Evolutionary conservation across 257 asterid species (phyloP), one percentile per base, ranked within the genome.

Genomic region (Cruciata laevipes): DNA sequence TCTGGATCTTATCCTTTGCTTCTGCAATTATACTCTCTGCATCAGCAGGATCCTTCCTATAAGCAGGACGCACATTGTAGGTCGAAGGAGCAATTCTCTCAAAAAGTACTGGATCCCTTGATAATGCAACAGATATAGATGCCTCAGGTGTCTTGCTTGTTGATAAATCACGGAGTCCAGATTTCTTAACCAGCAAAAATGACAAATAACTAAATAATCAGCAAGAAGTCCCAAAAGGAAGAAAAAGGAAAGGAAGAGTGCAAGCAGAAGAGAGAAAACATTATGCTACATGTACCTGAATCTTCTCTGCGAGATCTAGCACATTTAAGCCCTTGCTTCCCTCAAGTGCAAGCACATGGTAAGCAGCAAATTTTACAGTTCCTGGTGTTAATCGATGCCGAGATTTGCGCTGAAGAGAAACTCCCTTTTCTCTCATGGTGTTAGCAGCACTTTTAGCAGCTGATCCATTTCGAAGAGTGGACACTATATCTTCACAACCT

Each of bases 131-230:
- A 66, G 99, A 94, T 69, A 91, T 91, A 69, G 99, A 94, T 56
- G 99, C 99, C 80, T 90, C 99, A 0, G 99, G 99, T 47, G 99
- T 94, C 89, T 87, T 94, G 96, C 99, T 94, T 14, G 99, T 84
- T 61, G 93, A 78, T 60, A 94, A 81, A 82, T 94, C 99, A 56
- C 99, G 98, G 63, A 94, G 95, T 59, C 99, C 99, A 76, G 96
- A 90, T 91, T 83, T 94, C 99, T 94, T 66, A 5, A 37, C 62
- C 30, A 21, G 27, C 35, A 63, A 31, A 81, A 53, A 61, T 61
- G 71, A 60, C 17, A 30, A 35, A 65, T 40, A 30, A 11, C 20
- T 64, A 69, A 65, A 75, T 71, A 77, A 80, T 51, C 62, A 63
- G 57, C 61, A 21, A 47, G 58, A 32, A 58, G 49, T 17, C 20